phyloP scores from a whole-genome alignment of 345 rosid genomes.

The Syzygium jambos region DNA sequence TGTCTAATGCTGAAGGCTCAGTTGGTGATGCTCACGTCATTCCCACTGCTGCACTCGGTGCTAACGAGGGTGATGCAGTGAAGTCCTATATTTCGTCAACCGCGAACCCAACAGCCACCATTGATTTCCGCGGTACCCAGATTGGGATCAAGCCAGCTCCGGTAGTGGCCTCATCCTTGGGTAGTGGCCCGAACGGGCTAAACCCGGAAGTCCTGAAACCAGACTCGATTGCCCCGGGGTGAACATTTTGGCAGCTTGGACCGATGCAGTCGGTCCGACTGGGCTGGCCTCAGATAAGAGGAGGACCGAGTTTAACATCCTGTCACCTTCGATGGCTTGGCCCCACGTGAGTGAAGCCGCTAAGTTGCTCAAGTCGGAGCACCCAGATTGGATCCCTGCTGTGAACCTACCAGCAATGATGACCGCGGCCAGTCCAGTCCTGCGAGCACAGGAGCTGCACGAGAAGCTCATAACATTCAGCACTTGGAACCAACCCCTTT shows the following conservation, averaged over 20 bases:
- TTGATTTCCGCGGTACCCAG: conserved; percentile 61
- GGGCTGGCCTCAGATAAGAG: conserved; percentile 56
- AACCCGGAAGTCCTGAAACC: conserved; percentile 74
- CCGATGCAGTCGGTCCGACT: conserved; percentile 61
- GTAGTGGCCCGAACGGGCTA: conserved; percentile 63
- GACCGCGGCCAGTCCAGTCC: conserved; percentile 41
- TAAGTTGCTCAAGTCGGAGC: conserved; percentile 74
- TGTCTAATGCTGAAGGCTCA: conserved; percentile 70
- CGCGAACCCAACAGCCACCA: conserved; percentile 37
- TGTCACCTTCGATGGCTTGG: conserved; percentile 85
- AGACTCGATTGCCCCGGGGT: conserved; percentile 73
- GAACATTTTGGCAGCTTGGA: conserved; percentile 85
- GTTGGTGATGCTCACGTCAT: conserved; percentile 77
- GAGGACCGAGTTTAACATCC: conserved; percentile 68
- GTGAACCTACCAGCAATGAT: conserved; percentile 72
- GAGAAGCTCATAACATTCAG: conserved; percentile 48
- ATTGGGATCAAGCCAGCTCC: conserved; percentile 78
- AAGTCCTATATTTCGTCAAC: conserved; percentile 42
- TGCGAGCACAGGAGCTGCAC: conserved; percentile 30
- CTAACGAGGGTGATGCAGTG: conserved; percentile 54
- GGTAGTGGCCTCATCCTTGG: conserved; percentile 75
- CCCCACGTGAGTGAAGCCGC: conserved; percentile 83
- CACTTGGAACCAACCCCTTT: conserved; percentile 35
- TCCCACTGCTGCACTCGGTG: conserved; percentile 67
- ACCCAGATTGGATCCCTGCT: conserved; percentile 73